Percentiles rank a stretch among this genome's conserved stretches.
Evolutionary conservation across 306 rosid genomes (phyloP).

Genomic region (Casuarina glauca): DNA sequence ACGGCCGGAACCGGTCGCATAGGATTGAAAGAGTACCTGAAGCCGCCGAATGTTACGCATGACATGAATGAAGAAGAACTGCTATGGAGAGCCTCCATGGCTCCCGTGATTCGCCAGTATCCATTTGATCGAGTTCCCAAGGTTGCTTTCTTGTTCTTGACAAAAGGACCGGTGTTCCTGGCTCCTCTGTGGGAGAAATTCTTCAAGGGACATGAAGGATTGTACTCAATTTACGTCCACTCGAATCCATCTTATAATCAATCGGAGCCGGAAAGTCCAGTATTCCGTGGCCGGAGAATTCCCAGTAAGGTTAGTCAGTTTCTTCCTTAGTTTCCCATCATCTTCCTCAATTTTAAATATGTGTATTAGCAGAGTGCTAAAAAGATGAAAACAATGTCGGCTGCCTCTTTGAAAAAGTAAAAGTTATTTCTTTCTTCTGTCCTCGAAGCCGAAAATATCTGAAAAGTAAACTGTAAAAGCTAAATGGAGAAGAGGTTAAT

Average conservation of each 20-base stretch:
- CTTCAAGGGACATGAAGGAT: constrained; percentile 69
- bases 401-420: too few species aligned
- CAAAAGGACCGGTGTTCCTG: constrained; percentile 65
- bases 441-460: not conserved
- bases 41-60: constrained; percentile 50
- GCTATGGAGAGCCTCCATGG: constrained; percentile 86
- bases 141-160: constrained; percentile 86
- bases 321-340: too few species aligned
- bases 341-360: too few species aligned
- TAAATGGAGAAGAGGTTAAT: too few species aligned
- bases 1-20: constrained; percentile 20
- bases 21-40: constrained; percentile 52
- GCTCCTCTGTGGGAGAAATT: constrained; percentile 86
- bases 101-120: constrained; percentile 40
- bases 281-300: constrained; percentile 62
- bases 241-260: constrained; percentile 73
- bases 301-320: constrained; percentile 72
- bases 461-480: too few species aligned
- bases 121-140: constrained; percentile 67
- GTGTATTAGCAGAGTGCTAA: not conserved
- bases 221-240: constrained; percentile 77
- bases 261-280: constrained; percentile 52
- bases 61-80: constrained; percentile 71
- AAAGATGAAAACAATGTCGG: not conserved
- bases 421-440: not conserved